Evolutionary conservation across 2,329 filamentous ascomycete genomes (phyloP).

Genomic region (Rhynchosporium graminicola): DNA sequence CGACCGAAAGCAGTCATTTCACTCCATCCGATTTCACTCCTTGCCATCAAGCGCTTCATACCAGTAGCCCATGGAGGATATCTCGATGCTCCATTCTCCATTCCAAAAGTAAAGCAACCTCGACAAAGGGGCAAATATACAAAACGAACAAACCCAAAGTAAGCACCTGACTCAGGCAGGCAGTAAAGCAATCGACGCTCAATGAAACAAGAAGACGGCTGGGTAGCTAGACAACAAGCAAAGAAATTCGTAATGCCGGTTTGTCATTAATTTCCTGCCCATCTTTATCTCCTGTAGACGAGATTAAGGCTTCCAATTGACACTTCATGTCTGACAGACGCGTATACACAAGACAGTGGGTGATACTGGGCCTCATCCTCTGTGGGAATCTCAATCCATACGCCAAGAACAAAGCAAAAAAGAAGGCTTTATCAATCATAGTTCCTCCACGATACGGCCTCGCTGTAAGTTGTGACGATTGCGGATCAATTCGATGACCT

Average conservation of each 20-base stretch:
- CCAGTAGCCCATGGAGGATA: not conserved
- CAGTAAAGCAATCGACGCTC: not conserved
- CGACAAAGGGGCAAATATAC: not conserved
- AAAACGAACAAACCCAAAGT: not conserved
- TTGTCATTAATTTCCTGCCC: slow-evolving; percentile 8
- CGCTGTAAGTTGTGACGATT: slow-evolving; percentile 18
- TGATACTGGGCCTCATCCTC: too few species aligned
- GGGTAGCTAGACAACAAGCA: slow-evolving; percentile 11
- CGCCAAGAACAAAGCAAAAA: slow-evolving; percentile 2
- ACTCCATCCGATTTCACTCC: not conserved
- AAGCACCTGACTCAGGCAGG: not conserved
- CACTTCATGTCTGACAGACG: not conserved
- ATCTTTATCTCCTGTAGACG: not conserved
- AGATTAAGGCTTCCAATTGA: not conserved
- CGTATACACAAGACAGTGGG: not conserved
- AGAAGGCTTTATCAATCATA: slow-evolving; percentile 18
- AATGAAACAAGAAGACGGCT: not conserved
- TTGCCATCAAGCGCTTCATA: not conserved
- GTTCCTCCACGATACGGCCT: slow-evolving; percentile 36
- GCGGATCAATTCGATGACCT: slow-evolving; percentile 29
- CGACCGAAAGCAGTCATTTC: not conserved
- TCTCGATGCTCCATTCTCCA: too few species aligned
- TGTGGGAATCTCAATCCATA: not conserved
- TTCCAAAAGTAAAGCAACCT: too few species aligned
- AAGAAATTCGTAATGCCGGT: slow-evolving; percentile 10